These are phyloP conservation scores for Coniella lustricola DNA, from an alignment of 2,329 filamentous ascomycete species.

Conservation along the genomic window DNA sequence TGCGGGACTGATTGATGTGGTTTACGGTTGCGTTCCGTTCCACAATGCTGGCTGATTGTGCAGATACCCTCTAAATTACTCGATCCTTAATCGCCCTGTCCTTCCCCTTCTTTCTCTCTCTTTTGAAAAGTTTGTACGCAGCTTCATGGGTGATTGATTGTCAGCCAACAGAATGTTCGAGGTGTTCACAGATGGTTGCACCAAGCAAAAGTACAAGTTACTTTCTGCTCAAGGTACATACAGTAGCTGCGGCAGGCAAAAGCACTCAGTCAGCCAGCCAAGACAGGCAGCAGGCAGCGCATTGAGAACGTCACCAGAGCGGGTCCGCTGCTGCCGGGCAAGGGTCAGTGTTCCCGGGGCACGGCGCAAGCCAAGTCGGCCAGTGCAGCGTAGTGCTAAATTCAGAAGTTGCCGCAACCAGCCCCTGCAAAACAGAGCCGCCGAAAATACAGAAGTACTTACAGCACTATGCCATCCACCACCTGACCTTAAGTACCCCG, in stretches of 20 bases:
- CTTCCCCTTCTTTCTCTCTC: no score
- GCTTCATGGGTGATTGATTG: no score
- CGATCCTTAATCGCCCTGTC: no score
- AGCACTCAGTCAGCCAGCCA: neutral
- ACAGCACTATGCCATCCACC: no score
- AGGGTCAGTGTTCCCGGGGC: neutral
- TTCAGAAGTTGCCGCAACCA: neutral
- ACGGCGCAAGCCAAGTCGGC: neutral
- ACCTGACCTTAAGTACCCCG: neutral
- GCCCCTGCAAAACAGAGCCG: neutral
- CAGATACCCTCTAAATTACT: no score
- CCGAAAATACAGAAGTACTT: neutral
- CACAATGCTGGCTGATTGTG: no score
- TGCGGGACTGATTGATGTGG: no score
- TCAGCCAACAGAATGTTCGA: no score
- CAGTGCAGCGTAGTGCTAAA: neutral
- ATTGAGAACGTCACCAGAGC: conserved; percentile 5
- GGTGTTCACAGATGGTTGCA: neutral
- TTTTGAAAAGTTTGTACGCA: no score
- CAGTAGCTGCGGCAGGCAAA: neutral
- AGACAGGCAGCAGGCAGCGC: conserved; percentile 6
- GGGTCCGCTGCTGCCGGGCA: conserved; percentile 3
- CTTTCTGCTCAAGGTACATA: neutral
- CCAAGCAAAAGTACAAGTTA: neutral
- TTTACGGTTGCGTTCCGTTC: no score